phyloP scores from a whole-genome alignment of 192 early-diverging fungal species.

The Podila minutissima region DNA sequence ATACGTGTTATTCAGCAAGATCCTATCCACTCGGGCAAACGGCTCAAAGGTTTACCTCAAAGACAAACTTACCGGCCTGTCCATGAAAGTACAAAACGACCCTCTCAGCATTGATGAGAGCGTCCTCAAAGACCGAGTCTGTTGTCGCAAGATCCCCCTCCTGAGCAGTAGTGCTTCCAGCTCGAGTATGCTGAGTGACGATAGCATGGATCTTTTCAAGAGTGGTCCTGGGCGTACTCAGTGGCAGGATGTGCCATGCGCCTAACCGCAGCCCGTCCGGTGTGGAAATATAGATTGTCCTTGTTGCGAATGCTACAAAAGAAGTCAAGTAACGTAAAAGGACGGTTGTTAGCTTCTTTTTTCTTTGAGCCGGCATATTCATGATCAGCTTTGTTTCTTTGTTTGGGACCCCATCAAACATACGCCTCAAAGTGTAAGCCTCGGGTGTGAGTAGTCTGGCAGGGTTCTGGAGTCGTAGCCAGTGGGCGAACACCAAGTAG shows the following conservation, averaged over 20 bases:
- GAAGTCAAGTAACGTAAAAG: not conserved
- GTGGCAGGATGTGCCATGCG: slow-evolving; percentile 34
- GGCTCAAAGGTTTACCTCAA: no score
- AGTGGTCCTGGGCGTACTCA: not conserved
- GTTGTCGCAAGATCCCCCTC: not conserved
- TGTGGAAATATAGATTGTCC: slow-evolving; percentile 34
- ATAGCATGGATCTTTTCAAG: slow-evolving; percentile 23
- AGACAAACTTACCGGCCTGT: slow-evolving; percentile 33
- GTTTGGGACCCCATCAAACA: not conserved
- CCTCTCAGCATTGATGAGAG: slow-evolving; percentile 18
- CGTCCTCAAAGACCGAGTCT: slow-evolving; percentile 32
- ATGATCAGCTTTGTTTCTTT: no score
- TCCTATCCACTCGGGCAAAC: no score
- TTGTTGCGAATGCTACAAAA: slow-evolving; percentile 36
- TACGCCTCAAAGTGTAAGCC: slow-evolving; percentile 37
- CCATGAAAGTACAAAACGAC: slow-evolving; percentile 51
- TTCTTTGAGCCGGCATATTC: not conserved
- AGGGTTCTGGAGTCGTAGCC: slow-evolving; percentile 40
- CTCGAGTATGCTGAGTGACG: not conserved
- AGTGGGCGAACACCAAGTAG: slow-evolving; percentile 47
- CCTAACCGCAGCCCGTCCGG: slow-evolving; percentile 35
- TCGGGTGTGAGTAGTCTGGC: slow-evolving; percentile 35
- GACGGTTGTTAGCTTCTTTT: not conserved
- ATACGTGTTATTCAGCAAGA: not conserved
- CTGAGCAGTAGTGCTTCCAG: not conserved